Conservation (phyloP, 176 grass and related monocot species). For the Oryza glumipatula region DNA sequence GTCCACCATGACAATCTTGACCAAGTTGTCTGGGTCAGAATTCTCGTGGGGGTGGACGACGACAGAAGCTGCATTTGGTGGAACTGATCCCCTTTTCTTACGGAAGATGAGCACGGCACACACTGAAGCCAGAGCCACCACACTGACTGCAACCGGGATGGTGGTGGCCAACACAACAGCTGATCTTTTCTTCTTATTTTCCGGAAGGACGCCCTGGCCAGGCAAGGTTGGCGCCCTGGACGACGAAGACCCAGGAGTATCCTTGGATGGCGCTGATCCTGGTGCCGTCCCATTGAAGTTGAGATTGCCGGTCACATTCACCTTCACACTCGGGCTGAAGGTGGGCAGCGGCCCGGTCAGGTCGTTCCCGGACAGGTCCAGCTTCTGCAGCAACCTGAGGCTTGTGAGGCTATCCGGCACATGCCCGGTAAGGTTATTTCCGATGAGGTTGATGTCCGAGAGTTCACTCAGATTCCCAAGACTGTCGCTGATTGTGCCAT, state of each 20-base stretch:
- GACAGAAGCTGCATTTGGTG: slow-evolving; percentile 37
- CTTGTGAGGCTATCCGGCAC: slow-evolving; percentile 57
- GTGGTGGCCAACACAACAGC: slow-evolving; percentile 46
- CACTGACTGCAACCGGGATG: slow-evolving; percentile 45
- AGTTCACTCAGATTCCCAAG: slow-evolving; percentile 63
- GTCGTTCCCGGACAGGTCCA: slow-evolving; percentile 80
- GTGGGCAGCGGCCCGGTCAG: slow-evolving; percentile 59
- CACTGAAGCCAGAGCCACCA: slow-evolving; percentile 22
- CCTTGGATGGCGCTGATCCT: neutral
- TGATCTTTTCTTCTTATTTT: neutral
- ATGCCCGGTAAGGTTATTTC: slow-evolving; percentile 65
- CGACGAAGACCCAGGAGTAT: neutral
- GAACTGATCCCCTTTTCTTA: slow-evolving; percentile 40
- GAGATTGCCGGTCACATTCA: slow-evolving; percentile 56
- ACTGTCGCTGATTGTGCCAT: slow-evolving; percentile 69
- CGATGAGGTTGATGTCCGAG: slow-evolving; percentile 46
- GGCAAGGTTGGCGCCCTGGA: neutral
- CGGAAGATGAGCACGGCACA: slow-evolving; percentile 32
- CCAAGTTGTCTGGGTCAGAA: slow-evolving; percentile 57
- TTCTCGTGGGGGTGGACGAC: slow-evolving; percentile 64
- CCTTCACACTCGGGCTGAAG: slow-evolving; percentile 46
- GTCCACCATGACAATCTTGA: slow-evolving; percentile 61
- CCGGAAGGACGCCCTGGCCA: neutral
- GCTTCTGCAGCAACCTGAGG: slow-evolving; percentile 53
- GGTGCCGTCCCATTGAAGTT: slow-evolving; percentile 25